phyloP scores from a whole-genome alignment of 257 asterid species.

The Galeopsis tetrahit region DNA sequence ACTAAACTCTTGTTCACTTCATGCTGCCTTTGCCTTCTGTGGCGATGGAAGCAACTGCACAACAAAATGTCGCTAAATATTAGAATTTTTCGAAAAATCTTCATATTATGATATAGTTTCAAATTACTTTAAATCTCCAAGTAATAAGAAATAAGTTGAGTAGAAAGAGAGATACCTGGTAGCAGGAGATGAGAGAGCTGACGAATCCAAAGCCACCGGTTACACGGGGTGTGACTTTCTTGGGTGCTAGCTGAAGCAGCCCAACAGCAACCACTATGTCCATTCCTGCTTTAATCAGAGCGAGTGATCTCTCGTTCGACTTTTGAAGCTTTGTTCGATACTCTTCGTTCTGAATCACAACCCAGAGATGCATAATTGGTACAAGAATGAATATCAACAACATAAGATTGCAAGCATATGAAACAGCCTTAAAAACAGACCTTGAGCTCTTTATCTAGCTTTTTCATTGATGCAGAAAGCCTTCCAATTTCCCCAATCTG shows the following conservation, averaged over 20 bases:
- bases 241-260: constrained; percentile 91
- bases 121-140: no score
- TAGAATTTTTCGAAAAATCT: no score
- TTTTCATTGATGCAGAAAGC: constrained; percentile 81
- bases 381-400: not conserved
- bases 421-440: constrained; percentile 39
- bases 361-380: constrained; percentile 25
- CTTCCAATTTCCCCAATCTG: constrained; percentile 86
- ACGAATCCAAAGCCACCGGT: constrained; percentile 89
- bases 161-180: constrained; percentile 63
- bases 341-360: constrained; percentile 61
- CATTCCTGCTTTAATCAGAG: constrained; percentile 79
- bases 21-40: constrained; percentile 67
- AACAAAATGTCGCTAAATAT: not conserved
- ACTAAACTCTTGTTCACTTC: constrained; percentile 54
- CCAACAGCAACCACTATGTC: constrained; percentile 94
- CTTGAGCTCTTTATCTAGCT: constrained; percentile 82
- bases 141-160: not conserved
- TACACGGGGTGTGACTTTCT: constrained; percentile 93
- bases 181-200: constrained; percentile 94
- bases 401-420: constrained; percentile 5
- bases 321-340: constrained; percentile 62
- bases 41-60: constrained; percentile 77
- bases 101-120: no score
- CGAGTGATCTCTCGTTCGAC: constrained; percentile 81